phyloP scores from a whole-genome alignment of 495 filamentous ascomycete genomes.

The Neurospora sp. region DNA sequence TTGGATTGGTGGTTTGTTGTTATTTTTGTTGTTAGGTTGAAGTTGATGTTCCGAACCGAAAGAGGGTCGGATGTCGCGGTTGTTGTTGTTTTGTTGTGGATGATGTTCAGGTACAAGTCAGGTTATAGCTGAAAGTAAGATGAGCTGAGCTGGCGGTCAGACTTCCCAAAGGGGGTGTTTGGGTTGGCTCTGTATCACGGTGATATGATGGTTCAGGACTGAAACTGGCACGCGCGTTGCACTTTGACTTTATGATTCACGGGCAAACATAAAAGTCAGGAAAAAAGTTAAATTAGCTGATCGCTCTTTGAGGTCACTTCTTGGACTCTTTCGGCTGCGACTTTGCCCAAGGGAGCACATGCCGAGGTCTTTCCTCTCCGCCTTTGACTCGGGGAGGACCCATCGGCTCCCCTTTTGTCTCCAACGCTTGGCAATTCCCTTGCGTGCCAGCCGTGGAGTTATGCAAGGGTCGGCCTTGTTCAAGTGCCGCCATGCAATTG shows the following conservation, averaged over 20 bases:
- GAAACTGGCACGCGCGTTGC: neutral
- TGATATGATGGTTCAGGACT: neutral
- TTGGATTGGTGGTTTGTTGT: neutral
- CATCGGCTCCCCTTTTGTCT: neutral
- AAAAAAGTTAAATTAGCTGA: neutral
- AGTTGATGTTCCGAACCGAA: neutral
- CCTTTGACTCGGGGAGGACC: neutral
- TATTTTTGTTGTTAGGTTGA: neutral
- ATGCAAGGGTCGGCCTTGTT: neutral
- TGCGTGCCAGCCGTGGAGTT: neutral
- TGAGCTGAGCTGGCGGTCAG: neutral
- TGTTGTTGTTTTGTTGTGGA: neutral
- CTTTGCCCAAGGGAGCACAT: slow-evolving; percentile 9
- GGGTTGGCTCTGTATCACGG: neutral
- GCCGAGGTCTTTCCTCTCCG: slow-evolving; percentile 15
- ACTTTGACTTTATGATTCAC: neutral
- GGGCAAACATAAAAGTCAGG: neutral
- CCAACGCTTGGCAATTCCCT: neutral
- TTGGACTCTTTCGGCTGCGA: too few relatives aligned
- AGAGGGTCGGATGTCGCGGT: neutral
- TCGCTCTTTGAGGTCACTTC: neutral
- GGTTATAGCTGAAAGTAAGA: neutral
- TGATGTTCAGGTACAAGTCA: neutral
- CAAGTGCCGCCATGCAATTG: neutral
- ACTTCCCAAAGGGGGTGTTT: neutral